Base-by-base conservation (phyloP, 2,329 filamentous ascomycete species). In the Alternaria tenuissima region DNA sequence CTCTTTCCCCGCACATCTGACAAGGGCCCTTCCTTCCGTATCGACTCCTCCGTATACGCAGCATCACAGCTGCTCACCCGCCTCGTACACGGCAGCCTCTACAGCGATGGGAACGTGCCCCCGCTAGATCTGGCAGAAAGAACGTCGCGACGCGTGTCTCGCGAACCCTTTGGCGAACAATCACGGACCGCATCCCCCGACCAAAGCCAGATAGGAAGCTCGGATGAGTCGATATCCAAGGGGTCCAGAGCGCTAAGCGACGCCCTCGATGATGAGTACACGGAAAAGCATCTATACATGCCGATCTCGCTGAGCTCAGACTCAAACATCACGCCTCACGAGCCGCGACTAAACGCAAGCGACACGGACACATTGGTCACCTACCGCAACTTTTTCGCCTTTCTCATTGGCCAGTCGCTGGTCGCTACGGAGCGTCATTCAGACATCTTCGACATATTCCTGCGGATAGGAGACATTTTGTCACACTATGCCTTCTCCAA, bases 301-400 rank as follows among this genome's bases (percentile, higher is more conserved):
- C 87, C 87, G 0, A 82, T 89, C 38, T 81, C 83, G 14, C 78
- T 89, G 7, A 84, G 83, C 66, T 82, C 80, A 38, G 85, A 88
- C 66, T 81, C 57, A 72, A 80, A 57, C 70, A 65, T 70, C 63
- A 76, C 44, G 59, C 56, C 72, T 6, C 52, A 65, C 18, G 68
- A 78, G 68, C 71, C 64, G 62, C 73, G 47, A 62, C 80, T 64
- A 66, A 78, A 56, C 71, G 73, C 65, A 34, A 80, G 85, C 38
- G 87, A 89, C 67, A 76, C 85, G 7, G 85, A 89, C 61, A 84
- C 82, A 0, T 75, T 89, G 34, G 74, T 89, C 7, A 79, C 86
- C 12, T 86, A 87, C 69, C 85, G 87, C 52, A 89, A 89, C 69
- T 81, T 89, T 55, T 88, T 89, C 72, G 85, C 87, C 5, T 89